Evolutionary conservation across 2,329 filamentous ascomycete species (phyloP), one percentile per base, ranked within the genome.

Genomic region (Colletotrichum agaves): DNA sequence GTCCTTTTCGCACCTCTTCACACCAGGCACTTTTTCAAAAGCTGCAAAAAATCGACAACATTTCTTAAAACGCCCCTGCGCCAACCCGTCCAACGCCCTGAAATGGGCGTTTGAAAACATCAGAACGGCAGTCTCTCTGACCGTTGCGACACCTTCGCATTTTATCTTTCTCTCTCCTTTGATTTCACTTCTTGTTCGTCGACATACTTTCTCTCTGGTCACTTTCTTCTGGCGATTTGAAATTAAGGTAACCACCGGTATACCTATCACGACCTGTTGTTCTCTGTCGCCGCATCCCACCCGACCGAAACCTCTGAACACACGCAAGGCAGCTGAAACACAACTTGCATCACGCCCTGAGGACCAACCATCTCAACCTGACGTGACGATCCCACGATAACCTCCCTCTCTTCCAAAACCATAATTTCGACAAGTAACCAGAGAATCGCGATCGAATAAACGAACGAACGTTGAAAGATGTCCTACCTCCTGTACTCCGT

Each of bases 401-500:
- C 27, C 41, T 19, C 15, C 27, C 31, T 37, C 35, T 35, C 27
- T 19, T 35, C 35, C 57, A 35, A 17, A 35, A 19, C 17, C 13
- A 12, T 52, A 5, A 43, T 33, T 5, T 33, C n/a, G n/a, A n/a
- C n/a, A n/a, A n/a, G n/a, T n/a, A n/a, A n/a, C n/a, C n/a, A n/a
- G n/a, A n/a, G n/a, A n/a, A n/a, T n/a, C 27, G 27, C 27, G 27
- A 27, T 7, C 27, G 27, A 27, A 27, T 7, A 2, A 23, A 23
- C 3, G 4, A 27, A 27, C n/a, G 27, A 27, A 27, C 27, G 27
- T 7, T 1, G 8, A 27, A 27, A 80, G 73, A 97, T 97, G 93
- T 85, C 83, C 70, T 96, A 94, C 83, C 78, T 97, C 71, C 88
- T 97, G 81, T 97, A 94, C 83, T 89, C 88, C 73, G 78, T 94